Percentiles rank a stretch among this genome's conserved stretches.
Evolutionary conservation across 306 rosid species (phyloP).

Genomic region (Mimosa bimucronata): DNA sequence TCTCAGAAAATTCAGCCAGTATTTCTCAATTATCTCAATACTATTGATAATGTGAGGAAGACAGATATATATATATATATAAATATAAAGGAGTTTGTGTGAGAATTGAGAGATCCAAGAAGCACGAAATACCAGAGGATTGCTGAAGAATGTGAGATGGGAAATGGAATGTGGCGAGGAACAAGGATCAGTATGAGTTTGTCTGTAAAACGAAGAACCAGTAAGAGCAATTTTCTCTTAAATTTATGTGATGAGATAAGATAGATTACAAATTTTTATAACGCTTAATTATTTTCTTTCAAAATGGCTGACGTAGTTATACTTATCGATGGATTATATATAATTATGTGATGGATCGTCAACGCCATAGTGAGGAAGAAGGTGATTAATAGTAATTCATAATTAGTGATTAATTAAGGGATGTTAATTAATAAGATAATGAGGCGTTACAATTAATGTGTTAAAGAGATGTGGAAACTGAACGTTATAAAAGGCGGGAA

Average conservation of each 20-base stretch:
- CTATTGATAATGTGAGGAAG: neutral
- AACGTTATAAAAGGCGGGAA: slow-evolving; percentile 47
- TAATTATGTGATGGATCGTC: slow-evolving; percentile 3
- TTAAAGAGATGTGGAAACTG: neutral
- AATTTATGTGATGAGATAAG: neutral
- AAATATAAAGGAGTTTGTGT: neutral
- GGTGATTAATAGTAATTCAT: neutral
- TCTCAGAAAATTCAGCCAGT: neutral
- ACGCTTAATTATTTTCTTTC: neutral
- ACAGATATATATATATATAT: neutral
- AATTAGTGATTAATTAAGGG: neutral
- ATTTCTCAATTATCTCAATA: neutral
- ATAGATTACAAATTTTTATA: neutral
- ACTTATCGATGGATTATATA: neutral
- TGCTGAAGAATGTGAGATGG: slow-evolving; percentile 46
- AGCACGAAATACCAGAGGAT: slow-evolving; percentile 24
- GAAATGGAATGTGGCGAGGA: slow-evolving; percentile 17
- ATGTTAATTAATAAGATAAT: neutral
- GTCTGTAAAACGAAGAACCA: neutral
- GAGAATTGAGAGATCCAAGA: slow-evolving; percentile 27
- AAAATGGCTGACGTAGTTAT: neutral
- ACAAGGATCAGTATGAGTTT: neutral
- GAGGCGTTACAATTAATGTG: neutral
- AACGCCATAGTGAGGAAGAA: neutral
- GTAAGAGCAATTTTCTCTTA: neutral